Conservation (phyloP, 2,329 filamentous ascomycete species). For the Leptodontidium sp. region DNA sequence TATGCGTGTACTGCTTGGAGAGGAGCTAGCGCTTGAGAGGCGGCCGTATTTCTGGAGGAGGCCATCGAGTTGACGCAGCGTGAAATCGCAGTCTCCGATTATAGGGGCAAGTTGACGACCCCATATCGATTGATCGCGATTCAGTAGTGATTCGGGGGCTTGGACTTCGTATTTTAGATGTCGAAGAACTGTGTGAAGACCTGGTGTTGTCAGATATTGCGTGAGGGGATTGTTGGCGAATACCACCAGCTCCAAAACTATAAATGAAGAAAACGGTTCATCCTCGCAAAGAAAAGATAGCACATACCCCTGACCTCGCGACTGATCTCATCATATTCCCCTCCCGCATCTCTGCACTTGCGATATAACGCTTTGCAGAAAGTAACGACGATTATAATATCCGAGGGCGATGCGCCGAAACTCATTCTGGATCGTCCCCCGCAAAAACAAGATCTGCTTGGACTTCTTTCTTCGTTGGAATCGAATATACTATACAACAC, state of each 20-base stretch:
- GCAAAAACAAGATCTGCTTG: background rate
- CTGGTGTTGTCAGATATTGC: conserved; percentile 23
- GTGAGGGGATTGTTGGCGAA: too few species aligned
- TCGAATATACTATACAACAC: background rate
- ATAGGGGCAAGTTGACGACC: conserved; percentile 59
- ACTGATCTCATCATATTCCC: conserved; percentile 59
- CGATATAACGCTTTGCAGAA: conserved; percentile 64
- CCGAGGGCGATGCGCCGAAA: conserved; percentile 44
- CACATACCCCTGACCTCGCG: conserved; percentile 54
- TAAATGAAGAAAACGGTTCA: background rate
- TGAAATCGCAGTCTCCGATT: conserved; percentile 62
- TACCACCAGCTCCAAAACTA: too few species aligned
- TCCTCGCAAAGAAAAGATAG: background rate
- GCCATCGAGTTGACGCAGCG: conserved; percentile 62
- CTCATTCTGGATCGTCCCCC: conserved; percentile 37
- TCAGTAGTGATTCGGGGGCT: conserved; percentile 63
- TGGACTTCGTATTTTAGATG: conserved; percentile 66
- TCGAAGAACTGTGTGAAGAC: conserved; percentile 63
- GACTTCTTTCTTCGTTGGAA: background rate
- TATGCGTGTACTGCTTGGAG: conserved; percentile 27
- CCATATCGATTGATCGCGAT: conserved; percentile 55
- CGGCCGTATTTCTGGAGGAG: conserved; percentile 58
- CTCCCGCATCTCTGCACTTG: conserved; percentile 58
- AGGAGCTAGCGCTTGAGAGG: conserved; percentile 34
- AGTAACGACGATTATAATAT: conserved; percentile 63